Evolutionary conservation across 495 filamentous ascomycete species (phyloP), one percentile per base, ranked within the genome.

Genomic region (Stereocaulon alpinum): DNA sequence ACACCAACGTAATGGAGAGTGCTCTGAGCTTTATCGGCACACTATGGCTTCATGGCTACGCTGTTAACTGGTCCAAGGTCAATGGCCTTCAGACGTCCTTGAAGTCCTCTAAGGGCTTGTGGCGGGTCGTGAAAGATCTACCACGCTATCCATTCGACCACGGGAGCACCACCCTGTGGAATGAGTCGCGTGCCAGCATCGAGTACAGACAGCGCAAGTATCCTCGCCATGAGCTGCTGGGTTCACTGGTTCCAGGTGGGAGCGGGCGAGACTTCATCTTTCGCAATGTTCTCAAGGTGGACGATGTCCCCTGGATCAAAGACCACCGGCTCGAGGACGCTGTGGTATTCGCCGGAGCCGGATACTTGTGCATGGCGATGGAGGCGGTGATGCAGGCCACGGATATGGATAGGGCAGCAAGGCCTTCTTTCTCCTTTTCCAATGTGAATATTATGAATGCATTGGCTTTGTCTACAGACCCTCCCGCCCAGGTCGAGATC

Each of bases 281-380:
- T 67, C 61, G 71, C 27, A 75, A 77, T 37, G 53, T 71, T 2
- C 30, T 77, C 1, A 51, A 62, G 29, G 51, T 69, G 6, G 49
- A 68, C 30, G 3, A 58, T 48, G 40, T 37, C 1, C 57, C 55
- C 37, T 66, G 62, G 61, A n/a, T 58, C 34, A 18, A 55, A 22
- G 63, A 61, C 59, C 61, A 66, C 59, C 43, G 52, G 40, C 40
- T 80, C 57, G 64, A 62, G 4, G 65, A 62, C 0, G 68, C 74
- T 20, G 70, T 75, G 11, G 62, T 82, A 3, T 80, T 78, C 48
- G 78, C 80, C 1, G 69, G 77, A 56, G 76, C 82, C 2, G 80
- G 79, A 3, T 85, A 80, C 61, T 61, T 86, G 45, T 68, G 74
- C 9, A 85, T 84, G 76, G 82, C 78, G 0, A 67, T 85, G 0